A percentile compares a stretch with the other conserved stretches of the same genome.
These are phyloP conservation scores for Arabis hirsuta DNA, from an alignment of 345 rosid species.

Conservation along the genomic window DNA sequence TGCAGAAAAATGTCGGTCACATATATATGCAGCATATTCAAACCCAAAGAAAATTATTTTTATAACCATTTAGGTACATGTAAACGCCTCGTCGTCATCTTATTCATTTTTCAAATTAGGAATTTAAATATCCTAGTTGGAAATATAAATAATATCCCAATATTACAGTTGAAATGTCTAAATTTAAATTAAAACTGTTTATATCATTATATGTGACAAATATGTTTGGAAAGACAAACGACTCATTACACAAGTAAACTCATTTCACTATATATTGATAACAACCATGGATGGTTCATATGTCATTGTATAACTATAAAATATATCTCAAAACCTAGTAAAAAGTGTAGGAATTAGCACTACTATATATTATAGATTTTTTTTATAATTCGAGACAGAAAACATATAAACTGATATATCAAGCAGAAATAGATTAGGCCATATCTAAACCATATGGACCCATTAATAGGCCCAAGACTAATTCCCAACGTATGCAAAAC, in stretches of 20 bases:
- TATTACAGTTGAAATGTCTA: slow-evolving; percentile 36
- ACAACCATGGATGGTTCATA: slow-evolving; percentile 28
- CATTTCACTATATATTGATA: slow-evolving; percentile 17
- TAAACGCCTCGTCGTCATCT: background rate
- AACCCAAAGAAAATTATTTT: slow-evolving; percentile 1
- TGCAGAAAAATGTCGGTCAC: slow-evolving; percentile 31
- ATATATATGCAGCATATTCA: slow-evolving; percentile 3
- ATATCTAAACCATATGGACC: background rate
- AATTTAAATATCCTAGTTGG: background rate
- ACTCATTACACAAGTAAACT: slow-evolving; percentile 35
- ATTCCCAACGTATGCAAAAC: background rate
- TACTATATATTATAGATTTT: background rate
- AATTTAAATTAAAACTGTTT: background rate
- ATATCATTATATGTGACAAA: slow-evolving; percentile 13
- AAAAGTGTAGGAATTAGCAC: slow-evolving; percentile 1
- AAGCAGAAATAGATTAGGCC: background rate
- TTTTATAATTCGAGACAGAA: background rate
- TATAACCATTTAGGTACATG: slow-evolving; percentile 7
- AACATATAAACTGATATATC: background rate
- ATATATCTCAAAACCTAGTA: background rate
- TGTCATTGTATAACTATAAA: slow-evolving; percentile 31
- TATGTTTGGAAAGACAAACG: slow-evolving; percentile 15
- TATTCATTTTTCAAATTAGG: background rate
- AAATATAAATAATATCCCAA: slow-evolving; percentile 8
- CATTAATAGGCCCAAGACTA: slow-evolving; percentile 1